Conservation (phyloP, 257 asterid species). For the Perilla frutescens region DNA sequence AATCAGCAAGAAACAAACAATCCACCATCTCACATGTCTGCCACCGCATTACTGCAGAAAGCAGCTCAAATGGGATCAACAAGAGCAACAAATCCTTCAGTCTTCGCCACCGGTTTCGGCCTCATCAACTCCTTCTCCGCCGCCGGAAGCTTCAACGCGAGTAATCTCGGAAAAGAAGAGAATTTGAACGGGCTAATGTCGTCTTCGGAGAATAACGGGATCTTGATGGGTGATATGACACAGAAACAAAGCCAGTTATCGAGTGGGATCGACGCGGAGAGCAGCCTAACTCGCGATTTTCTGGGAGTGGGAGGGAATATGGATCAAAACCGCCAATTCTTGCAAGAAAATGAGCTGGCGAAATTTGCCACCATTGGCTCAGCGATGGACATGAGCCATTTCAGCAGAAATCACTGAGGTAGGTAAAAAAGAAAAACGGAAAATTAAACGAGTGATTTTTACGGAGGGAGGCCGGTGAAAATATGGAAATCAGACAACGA, state of each 20-base stretch:
- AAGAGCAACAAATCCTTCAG: constrained; percentile 43
- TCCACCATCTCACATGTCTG: constrained; percentile 66
- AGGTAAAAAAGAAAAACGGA: neutral
- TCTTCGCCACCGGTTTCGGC: constrained; percentile 57
- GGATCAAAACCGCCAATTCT: constrained; percentile 43
- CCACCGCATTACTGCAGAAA: constrained; percentile 78
- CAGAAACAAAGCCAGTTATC: constrained; percentile 33
- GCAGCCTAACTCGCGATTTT: constrained; percentile 71
- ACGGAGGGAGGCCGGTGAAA: neutral
- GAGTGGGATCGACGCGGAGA: constrained; percentile 48
- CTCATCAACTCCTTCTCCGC: constrained; percentile 44
- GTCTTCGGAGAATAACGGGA: constrained; percentile 20
- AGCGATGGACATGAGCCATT: constrained; percentile 52
- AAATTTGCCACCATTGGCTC: constrained; percentile 55
- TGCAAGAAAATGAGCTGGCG: constrained; percentile 56
- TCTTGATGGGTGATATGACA: constrained; percentile 29
- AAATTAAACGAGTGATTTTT: neutral
- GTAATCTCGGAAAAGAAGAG: constrained; percentile 34
- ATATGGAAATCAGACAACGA: neutral
- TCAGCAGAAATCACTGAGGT: constrained; percentile 45
- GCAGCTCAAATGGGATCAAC: constrained; percentile 95
- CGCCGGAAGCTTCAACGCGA: constrained; percentile 31
- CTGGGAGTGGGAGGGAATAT: constrained; percentile 69
- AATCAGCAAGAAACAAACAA: constrained; percentile 24
- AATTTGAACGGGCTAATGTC: constrained; percentile 40